A percentile compares a stretch with the other conserved stretches of the same genome.
These are phyloP conservation scores for Colletotrichum aenigma DNA, from an alignment of 2,329 filamentous ascomycete genomes.

Conservation along the genomic window DNA sequence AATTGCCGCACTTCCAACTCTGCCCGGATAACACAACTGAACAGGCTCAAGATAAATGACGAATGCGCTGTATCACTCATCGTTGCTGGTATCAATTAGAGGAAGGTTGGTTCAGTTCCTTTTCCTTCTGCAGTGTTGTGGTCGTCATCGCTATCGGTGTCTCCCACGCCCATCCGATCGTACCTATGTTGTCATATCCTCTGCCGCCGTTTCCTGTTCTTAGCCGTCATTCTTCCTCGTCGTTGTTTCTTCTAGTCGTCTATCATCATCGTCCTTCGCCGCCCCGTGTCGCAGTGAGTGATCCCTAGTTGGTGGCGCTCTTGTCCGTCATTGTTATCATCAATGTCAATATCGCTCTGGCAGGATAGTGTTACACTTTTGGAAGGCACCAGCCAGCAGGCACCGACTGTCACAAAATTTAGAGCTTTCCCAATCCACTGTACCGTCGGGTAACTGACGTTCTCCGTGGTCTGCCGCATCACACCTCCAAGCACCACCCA, in stretches of 20 bases:
- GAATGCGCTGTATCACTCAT: not conserved
- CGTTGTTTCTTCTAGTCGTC: fast-evolving
- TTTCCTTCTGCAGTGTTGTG: not conserved
- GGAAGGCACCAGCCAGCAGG: not conserved
- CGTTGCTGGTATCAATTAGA: not conserved
- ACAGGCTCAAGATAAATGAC: not conserved
- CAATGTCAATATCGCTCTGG: not conserved
- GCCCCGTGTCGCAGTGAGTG: not conserved
- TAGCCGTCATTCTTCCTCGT: not conserved
- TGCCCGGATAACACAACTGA: too few relatives aligned
- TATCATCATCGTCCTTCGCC: not conserved
- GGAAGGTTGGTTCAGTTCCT: not conserved
- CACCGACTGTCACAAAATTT: fast-evolving
- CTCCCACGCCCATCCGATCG: fast-evolving
- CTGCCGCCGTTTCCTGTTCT: fast-evolving
- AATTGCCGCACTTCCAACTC: too few relatives aligned
- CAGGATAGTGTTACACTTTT: not conserved
- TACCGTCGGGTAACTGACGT: not conserved
- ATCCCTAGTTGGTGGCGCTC: not conserved
- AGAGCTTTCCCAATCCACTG: not conserved
- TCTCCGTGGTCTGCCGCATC: not conserved
- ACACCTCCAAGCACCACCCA: not conserved
- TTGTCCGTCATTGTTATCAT: not conserved
- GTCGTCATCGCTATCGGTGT: too few relatives aligned
- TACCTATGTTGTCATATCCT: too few relatives aligned